Evolutionary conservation across 129 eudicot genomes (phyloP), one percentile per base, ranked within the genome.

Genomic region (Ambrosia trifida): DNA sequence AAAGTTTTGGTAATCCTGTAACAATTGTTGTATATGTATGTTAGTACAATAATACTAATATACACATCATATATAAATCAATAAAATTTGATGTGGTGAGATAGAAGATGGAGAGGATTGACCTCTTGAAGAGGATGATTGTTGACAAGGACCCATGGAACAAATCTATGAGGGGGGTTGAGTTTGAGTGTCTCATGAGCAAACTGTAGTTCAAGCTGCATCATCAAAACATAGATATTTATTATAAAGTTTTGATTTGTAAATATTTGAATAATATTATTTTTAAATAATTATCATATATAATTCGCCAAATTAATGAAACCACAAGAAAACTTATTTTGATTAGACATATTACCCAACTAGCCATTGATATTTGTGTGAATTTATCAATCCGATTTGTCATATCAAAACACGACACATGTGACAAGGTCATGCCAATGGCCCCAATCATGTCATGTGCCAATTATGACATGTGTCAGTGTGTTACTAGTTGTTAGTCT

Each of bases 81-180:
- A 7, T 17, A 30, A 52, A 5, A 17, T 5, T 51, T 16, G 28
- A 53, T 36, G 45, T 1, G 12, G 45, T 11, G 7, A 59, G 8
- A 31, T 52, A 14, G 35, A 31, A 33, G 61, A 43, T 46, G 17
- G 72, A 30, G 44, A 65, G 17, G 8, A 31, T 38, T 33, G 11
- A 89, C 98, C 76, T 85, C 84, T 79, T 81, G 83, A 64, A 93
- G 90, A 33, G 98, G 86, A 38, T 66, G 72, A 49, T 82, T 68
- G 70, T 93, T 81, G 20, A 93, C 98, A 38, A 93, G 56, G 61
- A 93, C 95, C 98, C 98, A 93, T 38, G 98, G 98, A 10, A 93
- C 98, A 78, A 83, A 93, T 85, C 80, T 79, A 38, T 85, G 97
- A 58, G 89, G 89, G 5, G 96, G 98, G 49, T 80, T 83, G 24